These are phyloP conservation scores for Rhododendron simsii DNA, from an alignment of 148 eudicot species.

Conservation along the genomic window DNA sequence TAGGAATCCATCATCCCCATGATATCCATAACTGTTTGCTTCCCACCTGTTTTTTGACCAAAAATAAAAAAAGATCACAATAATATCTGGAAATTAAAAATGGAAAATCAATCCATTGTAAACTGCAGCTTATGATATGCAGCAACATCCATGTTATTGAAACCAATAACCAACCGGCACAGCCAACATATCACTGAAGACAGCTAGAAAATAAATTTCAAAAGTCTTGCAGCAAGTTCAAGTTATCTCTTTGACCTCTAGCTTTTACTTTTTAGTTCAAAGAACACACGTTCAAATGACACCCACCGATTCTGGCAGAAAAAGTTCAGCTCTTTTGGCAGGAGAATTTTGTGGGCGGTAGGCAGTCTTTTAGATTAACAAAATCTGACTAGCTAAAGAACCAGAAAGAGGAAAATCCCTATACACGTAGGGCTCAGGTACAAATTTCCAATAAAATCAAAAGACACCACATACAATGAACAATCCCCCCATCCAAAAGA, in stretches of 20 bases:
- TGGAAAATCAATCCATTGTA: neutral
- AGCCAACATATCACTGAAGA: neutral
- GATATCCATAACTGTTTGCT: constrained; percentile 94
- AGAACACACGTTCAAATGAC: neutral
- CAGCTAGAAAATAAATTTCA: neutral
- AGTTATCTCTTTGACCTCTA: neutral
- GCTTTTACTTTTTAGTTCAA: neutral
- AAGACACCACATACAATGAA: neutral
- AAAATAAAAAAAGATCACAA: neutral
- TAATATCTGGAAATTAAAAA: neutral
- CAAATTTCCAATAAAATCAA: neutral
- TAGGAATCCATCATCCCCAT: constrained; percentile 86
- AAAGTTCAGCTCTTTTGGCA: neutral
- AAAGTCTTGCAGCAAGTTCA: neutral
- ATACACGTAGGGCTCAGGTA: neutral
- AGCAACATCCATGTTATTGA: neutral
- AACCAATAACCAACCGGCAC: neutral
- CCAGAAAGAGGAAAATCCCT: neutral
- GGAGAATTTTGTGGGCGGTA: neutral
- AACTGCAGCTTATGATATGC: neutral
- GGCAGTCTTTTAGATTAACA: neutral
- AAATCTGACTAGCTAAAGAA: neutral
- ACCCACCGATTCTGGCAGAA: neutral
- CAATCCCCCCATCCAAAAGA: neutral
- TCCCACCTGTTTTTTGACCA: constrained; percentile 65